A percentile compares a stretch with the other conserved stretches of the same genome.
phyloP scores from a whole-genome alignment of 352 stramenopile species.

The Pilasporangium apinafurcum region DNA sequence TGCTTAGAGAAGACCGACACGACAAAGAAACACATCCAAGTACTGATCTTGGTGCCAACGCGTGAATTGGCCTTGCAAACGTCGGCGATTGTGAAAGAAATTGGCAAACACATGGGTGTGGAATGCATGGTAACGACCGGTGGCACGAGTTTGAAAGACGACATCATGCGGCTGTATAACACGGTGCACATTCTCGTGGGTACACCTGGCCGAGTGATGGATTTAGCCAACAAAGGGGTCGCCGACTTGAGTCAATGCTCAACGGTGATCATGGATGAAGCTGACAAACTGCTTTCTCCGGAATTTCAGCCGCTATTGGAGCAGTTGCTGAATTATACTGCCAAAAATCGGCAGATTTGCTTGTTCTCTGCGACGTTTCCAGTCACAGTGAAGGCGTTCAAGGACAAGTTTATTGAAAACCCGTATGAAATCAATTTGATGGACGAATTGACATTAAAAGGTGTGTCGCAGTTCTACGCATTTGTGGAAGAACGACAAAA shows the following conservation, averaged over 20 bases:
- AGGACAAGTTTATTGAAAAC: slow-evolving; percentile 97
- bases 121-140: slow-evolving; percentile 99
- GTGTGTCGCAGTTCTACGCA: slow-evolving; percentile 99
- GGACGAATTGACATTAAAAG: slow-evolving; percentile 98
- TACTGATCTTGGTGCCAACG: slow-evolving; percentile 98
- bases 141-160: slow-evolving; percentile 98
- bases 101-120: slow-evolving; percentile 96
- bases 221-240: slow-evolving; percentile 97
- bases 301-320: slow-evolving; percentile 98
- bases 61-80: slow-evolving; percentile 99
- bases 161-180: slow-evolving; percentile 99
- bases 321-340: slow-evolving; percentile 93
- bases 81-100: slow-evolving; percentile 97
- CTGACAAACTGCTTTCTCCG: slow-evolving; percentile 98
- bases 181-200: slow-evolving; percentile 98
- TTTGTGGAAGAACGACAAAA: slow-evolving; percentile 99
- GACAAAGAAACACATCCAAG: slow-evolving; percentile 95
- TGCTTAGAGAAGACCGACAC: slow-evolving; percentile 99
- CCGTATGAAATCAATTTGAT: slow-evolving; percentile 99
- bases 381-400: slow-evolving; percentile 98
- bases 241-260: slow-evolving; percentile 95
- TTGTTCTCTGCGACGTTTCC: slow-evolving; percentile 99
- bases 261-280: slow-evolving; percentile 99
- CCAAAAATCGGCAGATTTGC: slow-evolving; percentile 96
- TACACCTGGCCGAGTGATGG: slow-evolving; percentile 97